Conservation (phyloP, 1,139 yeast species). For the Debaryomyces fabryi region DNA sequence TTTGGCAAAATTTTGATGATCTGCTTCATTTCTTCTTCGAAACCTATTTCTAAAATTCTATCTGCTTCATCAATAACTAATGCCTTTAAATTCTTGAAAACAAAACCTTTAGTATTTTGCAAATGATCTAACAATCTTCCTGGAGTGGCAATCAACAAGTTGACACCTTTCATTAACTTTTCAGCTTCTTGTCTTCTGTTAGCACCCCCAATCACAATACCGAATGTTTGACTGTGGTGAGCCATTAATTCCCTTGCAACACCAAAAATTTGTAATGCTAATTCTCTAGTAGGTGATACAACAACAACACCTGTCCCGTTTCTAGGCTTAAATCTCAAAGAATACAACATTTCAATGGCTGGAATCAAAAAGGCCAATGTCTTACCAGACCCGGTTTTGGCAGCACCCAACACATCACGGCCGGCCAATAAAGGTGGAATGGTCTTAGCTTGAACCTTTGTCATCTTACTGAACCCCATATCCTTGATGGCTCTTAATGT, state of each 20-base stretch:
- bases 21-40: conserved; percentile 98
- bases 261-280: conserved; percentile 95
- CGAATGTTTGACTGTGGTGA: conserved; percentile 90
- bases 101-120: conserved; percentile 92
- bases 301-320: conserved; percentile 90
- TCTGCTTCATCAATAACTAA: conserved; percentile 96
- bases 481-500: conserved; percentile 76
- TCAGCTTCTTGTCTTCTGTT: conserved; percentile 97
- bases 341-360: conserved; percentile 87
- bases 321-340: conserved; percentile 86
- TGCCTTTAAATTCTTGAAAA: conserved; percentile 92
- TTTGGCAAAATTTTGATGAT: conserved; percentile 91
- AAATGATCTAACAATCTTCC: conserved; percentile 95
- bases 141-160: conserved; percentile 92
- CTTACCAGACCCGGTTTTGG: conserved; percentile 98
- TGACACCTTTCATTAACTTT: conserved; percentile 90
- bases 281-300: conserved; percentile 82
- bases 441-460: conserved; percentile 90
- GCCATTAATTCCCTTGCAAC: conserved; percentile 94
- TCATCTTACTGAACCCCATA: conserved; percentile 91
- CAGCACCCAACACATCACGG: conserved; percentile 94
- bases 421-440: conserved; percentile 96
- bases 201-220: conserved; percentile 98
- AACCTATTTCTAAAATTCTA: conserved; percentile 93
- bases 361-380: conserved; percentile 94